Percentiles rank a stretch among this genome's conserved stretches.
These are phyloP conservation scores for Cichorium intybus DNA, from an alignment of 140 eudicot species.

Conservation along the genomic window DNA sequence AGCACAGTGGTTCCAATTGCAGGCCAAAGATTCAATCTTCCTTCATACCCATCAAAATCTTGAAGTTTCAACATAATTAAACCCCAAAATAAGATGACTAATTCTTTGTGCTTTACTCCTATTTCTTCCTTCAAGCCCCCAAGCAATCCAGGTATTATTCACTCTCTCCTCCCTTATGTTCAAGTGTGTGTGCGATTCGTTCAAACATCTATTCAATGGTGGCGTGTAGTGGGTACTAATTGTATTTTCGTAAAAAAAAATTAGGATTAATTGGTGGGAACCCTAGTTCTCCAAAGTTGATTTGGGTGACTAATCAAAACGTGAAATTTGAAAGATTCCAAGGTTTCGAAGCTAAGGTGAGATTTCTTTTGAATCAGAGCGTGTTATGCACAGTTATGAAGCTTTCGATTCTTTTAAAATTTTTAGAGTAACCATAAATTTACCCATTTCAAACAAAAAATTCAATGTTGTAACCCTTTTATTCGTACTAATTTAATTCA, in stretches of 20 bases:
- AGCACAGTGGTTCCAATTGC: background rate
- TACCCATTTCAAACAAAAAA: background rate
- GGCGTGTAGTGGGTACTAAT: background rate
- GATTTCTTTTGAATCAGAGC: background rate
- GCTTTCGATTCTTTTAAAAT: too few species aligned
- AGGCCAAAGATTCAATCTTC: background rate
- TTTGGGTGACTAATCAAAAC: constrained; percentile 27
- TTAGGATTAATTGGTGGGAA: background rate
- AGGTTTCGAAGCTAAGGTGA: constrained; percentile 39
- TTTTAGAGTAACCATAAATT: too few species aligned
- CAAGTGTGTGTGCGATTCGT: background rate
- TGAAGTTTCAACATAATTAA: background rate
- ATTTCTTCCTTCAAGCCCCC: constrained; percentile 9
- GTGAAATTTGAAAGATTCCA: constrained; percentile 24
- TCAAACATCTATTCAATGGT: background rate
- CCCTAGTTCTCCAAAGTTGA: constrained; percentile 16
- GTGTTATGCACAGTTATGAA: background rate
- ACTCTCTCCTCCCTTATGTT: background rate
- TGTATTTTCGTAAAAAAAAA: background rate
- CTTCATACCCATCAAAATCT: constrained; percentile 1
- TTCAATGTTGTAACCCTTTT: background rate
- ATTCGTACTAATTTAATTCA: background rate
- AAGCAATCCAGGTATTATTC: constrained; percentile 14
- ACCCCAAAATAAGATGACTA: constrained; percentile 4
- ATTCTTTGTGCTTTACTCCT: constrained; percentile 9